phyloP scores from a whole-genome alignment of 768 basidiomycete species.

The Lentinula raphanica region DNA sequence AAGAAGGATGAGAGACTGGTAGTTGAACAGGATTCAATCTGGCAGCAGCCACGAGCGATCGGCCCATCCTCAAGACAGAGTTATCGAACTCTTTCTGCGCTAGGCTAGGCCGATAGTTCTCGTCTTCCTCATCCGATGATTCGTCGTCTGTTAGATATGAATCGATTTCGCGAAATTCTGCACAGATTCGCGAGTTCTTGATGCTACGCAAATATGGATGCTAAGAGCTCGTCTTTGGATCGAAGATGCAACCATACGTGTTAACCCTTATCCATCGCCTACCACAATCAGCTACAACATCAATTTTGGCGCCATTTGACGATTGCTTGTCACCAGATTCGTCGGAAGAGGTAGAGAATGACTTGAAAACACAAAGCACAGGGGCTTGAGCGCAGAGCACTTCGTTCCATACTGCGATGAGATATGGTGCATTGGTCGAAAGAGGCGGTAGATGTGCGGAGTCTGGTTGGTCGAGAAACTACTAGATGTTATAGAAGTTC shows the following conservation, averaged over 20 bases:
- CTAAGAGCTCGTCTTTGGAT: background rate
- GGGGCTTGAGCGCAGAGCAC: conserved; percentile 55
- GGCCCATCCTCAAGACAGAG: conserved; percentile 66
- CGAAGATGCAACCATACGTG: conserved; percentile 55
- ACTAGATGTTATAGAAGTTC: conserved; percentile 33
- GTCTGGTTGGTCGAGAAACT: conserved; percentile 53
- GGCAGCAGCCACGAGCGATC: conserved; percentile 62
- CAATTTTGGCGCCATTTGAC: conserved; percentile 58
- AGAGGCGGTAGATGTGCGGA: conserved; percentile 38
- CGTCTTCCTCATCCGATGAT: conserved; percentile 34
- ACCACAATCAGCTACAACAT: conserved; percentile 74
- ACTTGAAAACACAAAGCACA: conserved; percentile 54
- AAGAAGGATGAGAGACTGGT: conserved; percentile 20
- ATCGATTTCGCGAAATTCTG: conserved; percentile 83
- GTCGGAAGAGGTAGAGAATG: conserved; percentile 28
- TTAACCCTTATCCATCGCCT: conserved; percentile 80
- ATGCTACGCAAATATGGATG: conserved; percentile 39
- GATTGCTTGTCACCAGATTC: conserved; percentile 11
- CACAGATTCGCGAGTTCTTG: conserved; percentile 68
- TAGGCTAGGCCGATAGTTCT: conserved; percentile 29
- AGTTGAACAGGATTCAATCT: conserved; percentile 44
- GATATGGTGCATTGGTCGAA: conserved; percentile 77
- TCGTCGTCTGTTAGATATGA: conserved; percentile 68
- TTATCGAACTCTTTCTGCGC: conserved; percentile 60
- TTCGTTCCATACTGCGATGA: conserved; percentile 81